Base-by-base conservation (phyloP, 306 rosid genomes). In the Quercus robur region DNA sequence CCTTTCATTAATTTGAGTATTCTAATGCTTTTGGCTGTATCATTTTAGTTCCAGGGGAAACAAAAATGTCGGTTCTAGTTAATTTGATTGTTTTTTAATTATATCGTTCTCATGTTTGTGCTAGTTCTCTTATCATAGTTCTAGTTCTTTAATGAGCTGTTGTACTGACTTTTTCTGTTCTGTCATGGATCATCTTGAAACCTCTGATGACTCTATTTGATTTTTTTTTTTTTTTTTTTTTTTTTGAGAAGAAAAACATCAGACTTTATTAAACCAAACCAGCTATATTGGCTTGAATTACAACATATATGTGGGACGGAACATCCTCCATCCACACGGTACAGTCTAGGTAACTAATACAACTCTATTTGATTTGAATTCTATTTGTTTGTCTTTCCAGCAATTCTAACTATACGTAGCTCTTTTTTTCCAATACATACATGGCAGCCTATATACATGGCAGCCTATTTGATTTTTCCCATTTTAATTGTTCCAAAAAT, bases 361-460 rank as follows among this genome's bases (percentile, higher is more conserved):
- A 2, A 19, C 25, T n/a, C 13, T 59, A 12, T 67, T 9, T 67
- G 52, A 67, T 67, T 67, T 67, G 72, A 35, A 33, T 33, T n/a
- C 52, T 35, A 18, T 46, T 33, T 33, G 17, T 67, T 67, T 67
- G 14, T 33, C 46, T 67, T 18, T 35, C 51, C 9, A 8, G 5
- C 2, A 4, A 67, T 19, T 19, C 26, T 35, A 19, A 67, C 5
- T 35, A 33, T 17, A 15, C 4, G 6, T 35, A 30, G 6, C 70
- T 5, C 2, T 78, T 58, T 63, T 51, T 82, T 71, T 69, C 67
- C 59, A 76, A 4, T 77, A 58, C 86, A 91, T 98, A 41, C 8
- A 90, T 88, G 98, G 97, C 58, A 82, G 95, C 55, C 75, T 95
- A 75, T 90, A 91, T 83, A 77, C n/a, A n/a, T n/a, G n/a, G n/a